Evolutionary conservation across 1,284 basidiomycete species (phyloP), one percentile per base, ranked within the genome.

Genomic region (Rhodotorula sp.): DNA sequence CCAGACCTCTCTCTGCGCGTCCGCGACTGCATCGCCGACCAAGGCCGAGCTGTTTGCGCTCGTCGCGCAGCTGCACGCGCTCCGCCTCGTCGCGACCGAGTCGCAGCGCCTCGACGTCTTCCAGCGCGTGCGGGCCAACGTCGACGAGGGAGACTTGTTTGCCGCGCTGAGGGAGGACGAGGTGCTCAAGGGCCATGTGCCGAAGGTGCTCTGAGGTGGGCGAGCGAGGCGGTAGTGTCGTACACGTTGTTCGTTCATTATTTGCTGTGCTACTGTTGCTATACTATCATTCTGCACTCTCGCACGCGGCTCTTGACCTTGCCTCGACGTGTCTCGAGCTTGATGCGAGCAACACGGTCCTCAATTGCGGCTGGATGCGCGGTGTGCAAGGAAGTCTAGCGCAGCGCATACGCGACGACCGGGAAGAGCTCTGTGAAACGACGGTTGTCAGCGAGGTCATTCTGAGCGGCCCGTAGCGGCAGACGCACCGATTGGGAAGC

Each of bases 401-500:
- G 58, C 44, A 76, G 23, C 0, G 71, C 77, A 56, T 76, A 78
- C 25, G 75, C 71, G 19, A 73, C 71, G 41, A 79, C 77, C 4
- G 75, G 76, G 67, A 76, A 78, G 8, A 79, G 67, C 46, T 78
- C 78, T 72, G 68, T 12, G 17, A n/a, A 23, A n/a, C 14, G 2
- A 25, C 1, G 7, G 14, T 1, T 1, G n/a, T 52, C 49, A 42
- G 50, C 21, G 41, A 10, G 3, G 25, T 3, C 1, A 13, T 12
- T 1, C 3, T 14, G 13, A 49, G 13, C 44, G 16, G 27, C 7
- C 7, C 3, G 41, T 25, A 54, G 8, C 23, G n/a, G 1, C 21
- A 21, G 23, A 64, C 75, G 61, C 34, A 74, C 89, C 92, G 59
- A 84, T 85, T 1, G 92, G 92, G 66, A 97, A 87, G 0, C 93